Evolutionary conservation across 495 filamentous ascomycete genomes (phyloP), one percentile per base, ranked within the genome.

Genomic region (Aspergillus diversus): DNA sequence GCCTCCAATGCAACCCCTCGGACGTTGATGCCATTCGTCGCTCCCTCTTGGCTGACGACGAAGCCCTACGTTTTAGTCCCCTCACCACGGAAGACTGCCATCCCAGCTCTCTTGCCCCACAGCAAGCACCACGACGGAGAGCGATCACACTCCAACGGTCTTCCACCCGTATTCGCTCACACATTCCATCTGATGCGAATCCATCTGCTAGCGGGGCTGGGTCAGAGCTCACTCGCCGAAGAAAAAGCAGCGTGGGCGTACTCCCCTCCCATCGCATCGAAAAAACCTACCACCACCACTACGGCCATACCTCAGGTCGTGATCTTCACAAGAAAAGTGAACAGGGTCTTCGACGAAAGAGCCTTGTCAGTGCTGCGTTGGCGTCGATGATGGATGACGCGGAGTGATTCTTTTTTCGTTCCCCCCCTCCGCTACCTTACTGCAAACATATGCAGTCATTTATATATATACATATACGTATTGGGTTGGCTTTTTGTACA

Each of bases 291-390:
- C 61, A 73, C 27, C 17, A 49, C 46, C 47, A 50, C 47, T 9
- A 50, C 21, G 9, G 9, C 55, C 34, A 51, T 33, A 51, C 66
- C 15, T 67, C 68, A 3, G 58, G 65, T n/a, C 67, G 73, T 8
- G 9, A 17, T 74, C 75, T 27, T 43, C 70, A 68, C 9, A 79
- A 76, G 66, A 76, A 75, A 61, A 73, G 73, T 58, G 79, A 80
- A 33, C 73, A 77, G 54, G 74, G 76, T 0, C 57, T 81, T 12
- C 66, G 79, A 46, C 66, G 79, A 53, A 80, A 77, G 70, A 82
- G 79, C 60, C 68, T 82, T 42, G 78, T 82, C 7, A 80, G 75
- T 71, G 75, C 77, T 32, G 77, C 77, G 37, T 63, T 80, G 65
- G 78, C 78, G 5, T 78, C 74, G 15, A 73, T 80, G 63, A 72